These are phyloP conservation scores for Cupressus sempervirens DNA, from an alignment of 75 land plant genomes.

Conservation along the genomic window DNA sequence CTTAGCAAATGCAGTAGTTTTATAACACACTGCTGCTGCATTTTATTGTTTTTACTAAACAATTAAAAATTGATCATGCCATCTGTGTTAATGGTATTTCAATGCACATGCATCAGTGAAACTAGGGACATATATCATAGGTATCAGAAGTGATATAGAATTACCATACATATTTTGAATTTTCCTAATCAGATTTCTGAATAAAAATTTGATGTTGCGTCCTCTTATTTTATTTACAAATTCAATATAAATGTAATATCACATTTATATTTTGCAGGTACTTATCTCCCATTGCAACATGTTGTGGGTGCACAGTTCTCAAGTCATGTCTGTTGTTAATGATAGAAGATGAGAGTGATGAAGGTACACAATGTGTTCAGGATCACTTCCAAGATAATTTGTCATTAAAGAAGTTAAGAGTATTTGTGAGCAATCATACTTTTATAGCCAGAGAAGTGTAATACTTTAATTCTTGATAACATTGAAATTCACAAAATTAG, in stretches of 20 bases:
- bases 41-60: background rate
- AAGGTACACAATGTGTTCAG: background rate
- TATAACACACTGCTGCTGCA: background rate
- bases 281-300: background rate
- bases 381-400: background rate
- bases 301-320: background rate
- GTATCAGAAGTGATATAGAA: background rate
- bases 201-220: background rate
- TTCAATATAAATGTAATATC: background rate
- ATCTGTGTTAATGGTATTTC: background rate
- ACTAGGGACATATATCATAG: background rate
- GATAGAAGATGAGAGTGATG: background rate
- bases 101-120: background rate
- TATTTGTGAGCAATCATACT: background rate
- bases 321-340: background rate
- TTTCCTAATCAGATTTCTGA: background rate
- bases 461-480: background rate
- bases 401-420: background rate
- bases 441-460: background rate
- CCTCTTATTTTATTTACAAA: background rate
- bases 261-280: background rate
- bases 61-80: background rate
- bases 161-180: background rate
- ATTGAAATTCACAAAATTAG: background rate
- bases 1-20: background rate